Evolutionary conservation across 768 basidiomycete species (phyloP), one percentile per base, ranked within the genome.

Genomic region (Pleurotus platypus): DNA sequence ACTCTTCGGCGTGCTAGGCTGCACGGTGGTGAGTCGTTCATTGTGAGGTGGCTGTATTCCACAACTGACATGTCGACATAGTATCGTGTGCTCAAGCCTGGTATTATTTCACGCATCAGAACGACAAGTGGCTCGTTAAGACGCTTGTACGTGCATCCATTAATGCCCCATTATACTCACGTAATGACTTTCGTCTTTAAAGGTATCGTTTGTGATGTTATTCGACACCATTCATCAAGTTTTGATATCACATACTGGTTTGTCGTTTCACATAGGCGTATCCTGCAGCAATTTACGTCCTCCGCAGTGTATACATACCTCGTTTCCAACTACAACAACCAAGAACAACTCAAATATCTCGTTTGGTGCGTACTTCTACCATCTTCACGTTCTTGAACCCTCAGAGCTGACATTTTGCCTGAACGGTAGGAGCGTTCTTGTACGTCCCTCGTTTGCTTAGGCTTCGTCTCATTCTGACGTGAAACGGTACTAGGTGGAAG

Each of bases 221-320:
- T 75, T 78, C 39, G 84, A 84, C 55, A 75, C 75, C 1, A 63
- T 73, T 2, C 81, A 84, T 62, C 72, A 82, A n/a, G 67, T 63
- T 1, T 60, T 83, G 22, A 75, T 85, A 18, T 69, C 75, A 1
- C 78, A 83, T 57, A 68, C 72, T 4, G 63, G 84, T 78, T 58
- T 47, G 76, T 64, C 39, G 22, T n/a, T 13, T n/a, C 24, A 24
- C n/a, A 49, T 24, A 24, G 18, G 5, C 56, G 57, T 61, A 35
- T 58, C 46, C 30, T 22, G 8, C 13, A 13, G 24, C 18, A 54
- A 9, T n/a, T 13, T 11, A n/a, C 43, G 15, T 11, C 12, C 11
- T 38, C 11, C 3, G 11, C 30, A 81, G 81, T 75, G 11, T 83
- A 82, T 58, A 69, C 75, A 15, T 82, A 83, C 61, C 63, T 79